phyloP scores from a whole-genome alignment of 331 rosid species.

The Malus hybrid region DNA sequence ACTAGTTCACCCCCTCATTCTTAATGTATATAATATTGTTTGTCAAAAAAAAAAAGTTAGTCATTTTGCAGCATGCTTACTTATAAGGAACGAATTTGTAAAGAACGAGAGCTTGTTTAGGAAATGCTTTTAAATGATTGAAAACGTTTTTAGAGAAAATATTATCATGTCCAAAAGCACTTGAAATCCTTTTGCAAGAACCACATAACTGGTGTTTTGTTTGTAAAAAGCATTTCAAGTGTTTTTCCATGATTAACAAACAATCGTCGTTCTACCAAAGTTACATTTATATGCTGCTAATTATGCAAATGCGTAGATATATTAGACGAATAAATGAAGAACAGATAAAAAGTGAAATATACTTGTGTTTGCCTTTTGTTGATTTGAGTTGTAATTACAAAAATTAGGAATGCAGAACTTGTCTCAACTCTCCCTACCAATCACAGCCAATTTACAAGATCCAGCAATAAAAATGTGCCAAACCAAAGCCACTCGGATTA shows the following conservation, averaged over 20 bases:
- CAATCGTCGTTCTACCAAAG: not conserved
- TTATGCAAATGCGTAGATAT: not conserved
- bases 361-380: not conserved
- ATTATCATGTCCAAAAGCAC: too few species aligned
- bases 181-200: not conserved
- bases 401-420: too few species aligned
- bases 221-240: too few species aligned
- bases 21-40: too few species aligned
- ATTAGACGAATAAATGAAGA: not conserved
- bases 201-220: too few species aligned
- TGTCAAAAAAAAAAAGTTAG: too few species aligned
- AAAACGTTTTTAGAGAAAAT: too few species aligned
- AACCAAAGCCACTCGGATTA: too few species aligned
- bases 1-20: fast-evolving
- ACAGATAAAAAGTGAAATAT: not conserved
- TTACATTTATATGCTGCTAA: not conserved
- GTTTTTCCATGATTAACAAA: not conserved
- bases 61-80: not conserved
- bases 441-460: too few species aligned
- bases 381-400: not conserved
- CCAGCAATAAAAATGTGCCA: too few species aligned
- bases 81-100: not conserved
- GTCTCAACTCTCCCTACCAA: too few species aligned
- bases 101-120: not conserved
- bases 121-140: too few species aligned